Percentiles rank a stretch among this genome's conserved stretches.
Conservation (phyloP, 2,329 filamentous ascomycete species). For the Clonostachys rosea region DNA sequence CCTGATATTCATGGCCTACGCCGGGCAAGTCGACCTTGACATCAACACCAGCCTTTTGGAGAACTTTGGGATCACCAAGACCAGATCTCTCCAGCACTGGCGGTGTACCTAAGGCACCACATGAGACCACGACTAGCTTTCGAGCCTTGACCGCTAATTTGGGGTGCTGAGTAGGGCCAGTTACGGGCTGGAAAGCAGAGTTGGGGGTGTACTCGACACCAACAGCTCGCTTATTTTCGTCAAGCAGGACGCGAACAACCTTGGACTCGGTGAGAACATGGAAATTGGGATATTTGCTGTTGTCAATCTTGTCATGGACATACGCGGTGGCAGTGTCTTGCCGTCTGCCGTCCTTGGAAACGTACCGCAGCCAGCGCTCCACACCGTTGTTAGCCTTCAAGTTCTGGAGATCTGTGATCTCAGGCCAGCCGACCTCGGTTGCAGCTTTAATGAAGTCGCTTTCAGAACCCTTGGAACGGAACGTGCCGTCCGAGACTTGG, state of each 20-base stretch:
- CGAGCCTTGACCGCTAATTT: slow-evolving; percentile 22
- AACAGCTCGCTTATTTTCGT: slow-evolving; percentile 39
- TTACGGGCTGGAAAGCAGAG: slow-evolving; percentile 6
- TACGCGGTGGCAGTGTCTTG: slow-evolving; percentile 50
- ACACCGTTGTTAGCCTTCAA: slow-evolving; percentile 32
- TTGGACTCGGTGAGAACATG: slow-evolving; percentile 49
- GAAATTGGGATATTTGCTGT: slow-evolving; percentile 42
- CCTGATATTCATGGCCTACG: slow-evolving; percentile 49
- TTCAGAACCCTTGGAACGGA: slow-evolving; percentile 26
- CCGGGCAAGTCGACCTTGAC: slow-evolving; percentile 40
- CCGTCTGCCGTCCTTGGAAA: slow-evolving; percentile 39
- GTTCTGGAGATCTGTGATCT: slow-evolving; percentile 43
- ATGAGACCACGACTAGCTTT: slow-evolving; percentile 38
- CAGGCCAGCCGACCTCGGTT: slow-evolving; percentile 35
- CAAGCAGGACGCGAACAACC: slow-evolving; percentile 45
- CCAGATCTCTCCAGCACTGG: slow-evolving; percentile 37
- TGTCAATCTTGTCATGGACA: slow-evolving; percentile 44
- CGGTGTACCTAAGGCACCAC: slow-evolving; percentile 37
- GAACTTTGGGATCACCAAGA: slow-evolving; percentile 17
- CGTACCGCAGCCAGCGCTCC: slow-evolving; percentile 34
- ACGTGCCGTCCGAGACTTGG: slow-evolving; percentile 40
- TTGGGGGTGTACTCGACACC: slow-evolving; percentile 43
- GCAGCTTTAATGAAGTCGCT: slow-evolving; percentile 40
- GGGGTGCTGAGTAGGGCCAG: neutral
- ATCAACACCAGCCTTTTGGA: slow-evolving; percentile 40